These are phyloP conservation scores for Pyricularia pennisetigena DNA, from an alignment of 2,329 filamentous ascomycete species.

Conservation along the genomic window DNA sequence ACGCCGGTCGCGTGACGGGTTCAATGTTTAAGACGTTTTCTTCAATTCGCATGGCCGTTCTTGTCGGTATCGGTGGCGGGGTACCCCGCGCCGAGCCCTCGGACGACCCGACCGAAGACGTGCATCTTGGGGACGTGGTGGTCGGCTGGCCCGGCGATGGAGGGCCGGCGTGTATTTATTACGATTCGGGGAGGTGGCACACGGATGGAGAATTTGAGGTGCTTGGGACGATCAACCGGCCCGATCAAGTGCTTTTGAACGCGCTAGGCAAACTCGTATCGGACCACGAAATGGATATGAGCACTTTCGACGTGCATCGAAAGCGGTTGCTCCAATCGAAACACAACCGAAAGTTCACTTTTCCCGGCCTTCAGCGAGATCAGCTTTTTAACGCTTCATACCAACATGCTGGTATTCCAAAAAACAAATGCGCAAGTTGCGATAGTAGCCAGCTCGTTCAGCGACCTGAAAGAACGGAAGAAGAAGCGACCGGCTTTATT, in stretches of 20 bases:
- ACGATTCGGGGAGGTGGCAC: constrained; percentile 14
- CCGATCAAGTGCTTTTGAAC: constrained; percentile 1
- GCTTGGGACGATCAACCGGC: not conserved
- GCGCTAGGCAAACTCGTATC: constrained; percentile 1
- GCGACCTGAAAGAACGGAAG: not conserved
- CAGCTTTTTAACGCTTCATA: not conserved
- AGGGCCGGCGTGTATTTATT: constrained; percentile 13
- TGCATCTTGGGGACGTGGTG: constrained; percentile 9
- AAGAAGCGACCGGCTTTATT: not conserved
- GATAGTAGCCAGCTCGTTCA: not conserved
- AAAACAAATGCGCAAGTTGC: not conserved
- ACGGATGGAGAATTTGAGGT: not conserved
- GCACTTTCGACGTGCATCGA: too few species aligned
- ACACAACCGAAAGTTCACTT: not conserved
- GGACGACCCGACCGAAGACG: constrained; percentile 4
- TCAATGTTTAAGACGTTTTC: constrained; percentile 11
- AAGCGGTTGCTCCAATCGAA: not conserved
- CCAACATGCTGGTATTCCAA: not conserved
- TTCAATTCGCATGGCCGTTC: constrained; percentile 8
- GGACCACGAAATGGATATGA: not conserved
- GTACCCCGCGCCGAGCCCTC: not conserved
- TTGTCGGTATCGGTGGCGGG: constrained; percentile 10
- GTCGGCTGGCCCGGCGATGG: constrained; percentile 11
- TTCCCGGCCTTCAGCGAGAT: not conserved
- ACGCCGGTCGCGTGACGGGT: constrained; percentile 5